Conservation (phyloP, 345 rosid genomes). For the Hibiscus mutabilis region DNA sequence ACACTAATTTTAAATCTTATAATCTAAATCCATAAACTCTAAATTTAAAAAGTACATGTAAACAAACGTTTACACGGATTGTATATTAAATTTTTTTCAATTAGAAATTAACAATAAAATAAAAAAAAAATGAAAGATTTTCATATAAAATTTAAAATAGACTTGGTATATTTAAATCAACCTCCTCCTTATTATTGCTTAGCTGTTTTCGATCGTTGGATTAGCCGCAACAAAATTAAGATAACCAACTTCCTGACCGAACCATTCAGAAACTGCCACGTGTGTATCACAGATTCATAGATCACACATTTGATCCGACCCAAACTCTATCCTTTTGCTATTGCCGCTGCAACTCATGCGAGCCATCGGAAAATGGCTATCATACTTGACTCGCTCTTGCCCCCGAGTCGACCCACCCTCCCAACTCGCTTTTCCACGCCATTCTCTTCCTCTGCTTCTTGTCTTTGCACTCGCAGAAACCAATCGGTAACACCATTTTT, state of each 20-base stretch:
- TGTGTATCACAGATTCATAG: not conserved
- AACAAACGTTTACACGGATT: no score
- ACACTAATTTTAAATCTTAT: no score
- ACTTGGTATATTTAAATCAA: no score
- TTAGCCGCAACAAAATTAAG: not conserved
- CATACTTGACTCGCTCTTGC: slow-evolving; percentile 5
- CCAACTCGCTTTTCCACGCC: slow-evolving; percentile 1
- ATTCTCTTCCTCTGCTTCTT: not conserved
- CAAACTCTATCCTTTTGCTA: not conserved
- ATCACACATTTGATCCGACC: not conserved
- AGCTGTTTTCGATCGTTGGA: not conserved
- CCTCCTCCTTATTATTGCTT: no score
- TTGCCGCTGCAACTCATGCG: not conserved
- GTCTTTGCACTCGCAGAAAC: not conserved
- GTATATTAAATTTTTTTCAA: no score
- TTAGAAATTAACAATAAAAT: no score
- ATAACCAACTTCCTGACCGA: not conserved
- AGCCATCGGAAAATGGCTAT: slow-evolving; percentile 1
- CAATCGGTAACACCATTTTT: not conserved
- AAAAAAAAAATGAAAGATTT: no score
- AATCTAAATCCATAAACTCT: no score
- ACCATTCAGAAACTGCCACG: slow-evolving; percentile 1
- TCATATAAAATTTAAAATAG: no score
- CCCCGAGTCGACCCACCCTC: slow-evolving; percentile 2
- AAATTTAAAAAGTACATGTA: no score